These are phyloP conservation scores for Andrographis paniculata DNA, from an alignment of 305 asterid genomes.

Conservation along the genomic window DNA sequence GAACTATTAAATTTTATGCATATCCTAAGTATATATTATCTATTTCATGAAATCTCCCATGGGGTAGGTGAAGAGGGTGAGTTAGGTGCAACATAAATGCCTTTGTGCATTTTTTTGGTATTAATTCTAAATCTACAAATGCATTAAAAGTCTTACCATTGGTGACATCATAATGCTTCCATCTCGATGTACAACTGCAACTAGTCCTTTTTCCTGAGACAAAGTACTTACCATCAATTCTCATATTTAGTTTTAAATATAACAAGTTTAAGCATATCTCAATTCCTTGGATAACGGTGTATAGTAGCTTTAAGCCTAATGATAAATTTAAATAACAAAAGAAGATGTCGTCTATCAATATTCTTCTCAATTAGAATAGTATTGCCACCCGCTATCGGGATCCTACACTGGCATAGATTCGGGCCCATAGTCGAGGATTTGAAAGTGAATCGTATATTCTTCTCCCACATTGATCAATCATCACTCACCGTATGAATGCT, in stretches of 20 bases:
- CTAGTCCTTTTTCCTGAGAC: slow-evolving; percentile 35
- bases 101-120: too few species aligned
- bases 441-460: slow-evolving; percentile 2
- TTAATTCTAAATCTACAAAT: slow-evolving; percentile 21
- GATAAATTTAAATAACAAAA: slow-evolving; percentile 5
- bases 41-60: too few species aligned
- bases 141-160: slow-evolving; percentile 26
- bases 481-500: slow-evolving; percentile 6
- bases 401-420: neutral
- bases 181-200: slow-evolving; percentile 18
- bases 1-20: too few species aligned
- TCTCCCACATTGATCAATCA: slow-evolving; percentile 4
- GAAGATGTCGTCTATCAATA: slow-evolving; percentile 3
- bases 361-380: slow-evolving; percentile 8
- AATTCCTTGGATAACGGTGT: slow-evolving; percentile 10
- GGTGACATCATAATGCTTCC: slow-evolving; percentile 21
- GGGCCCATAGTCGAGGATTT: slow-evolving; percentile 3
- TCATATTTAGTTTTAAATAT: slow-evolving; percentile 11
- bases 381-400: slow-evolving; percentile 5
- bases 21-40: too few species aligned
- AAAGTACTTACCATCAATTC: slow-evolving; percentile 26
- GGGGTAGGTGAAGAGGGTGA: too few species aligned
- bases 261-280: slow-evolving; percentile 15
- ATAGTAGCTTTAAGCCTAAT: slow-evolving; percentile 15
- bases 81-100: too few species aligned